Evolutionary conservation across 2,329 filamentous ascomycete species (phyloP).

Genomic region (Nannizzia gypsea): DNA sequence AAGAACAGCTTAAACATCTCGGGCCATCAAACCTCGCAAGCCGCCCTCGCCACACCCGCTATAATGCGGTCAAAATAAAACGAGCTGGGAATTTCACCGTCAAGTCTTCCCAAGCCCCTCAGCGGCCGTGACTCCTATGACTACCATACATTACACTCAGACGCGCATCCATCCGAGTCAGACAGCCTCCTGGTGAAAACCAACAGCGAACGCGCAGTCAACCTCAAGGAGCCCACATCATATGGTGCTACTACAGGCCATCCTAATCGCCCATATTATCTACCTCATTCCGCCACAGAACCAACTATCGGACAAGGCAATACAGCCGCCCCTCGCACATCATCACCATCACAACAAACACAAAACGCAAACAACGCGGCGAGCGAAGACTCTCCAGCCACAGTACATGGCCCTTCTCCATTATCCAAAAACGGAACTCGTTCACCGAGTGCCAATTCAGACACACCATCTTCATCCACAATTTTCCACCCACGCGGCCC

Average conservation of each 20-base stretch:
- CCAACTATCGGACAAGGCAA: neutral
- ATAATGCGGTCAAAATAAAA: slow-evolving; percentile 54
- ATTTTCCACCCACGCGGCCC: slow-evolving; percentile 20
- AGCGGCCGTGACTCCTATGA: slow-evolving; percentile 13
- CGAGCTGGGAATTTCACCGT: slow-evolving; percentile 34
- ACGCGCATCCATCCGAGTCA: slow-evolving; percentile 14
- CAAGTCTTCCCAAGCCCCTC: neutral
- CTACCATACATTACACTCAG: slow-evolving; percentile 20
- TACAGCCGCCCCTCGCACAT: neutral
- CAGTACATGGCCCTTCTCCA: neutral
- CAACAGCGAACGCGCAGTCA: slow-evolving; percentile 13
- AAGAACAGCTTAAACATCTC: slow-evolving; percentile 50
- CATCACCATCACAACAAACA: neutral
- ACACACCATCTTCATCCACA: slow-evolving; percentile 17
- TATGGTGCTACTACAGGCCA: slow-evolving; percentile 39
- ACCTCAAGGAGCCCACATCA: slow-evolving; percentile 35
- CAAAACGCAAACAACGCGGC: neutral
- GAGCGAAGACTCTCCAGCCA: neutral
- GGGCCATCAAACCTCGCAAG: slow-evolving; percentile 53
- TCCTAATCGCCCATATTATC: slow-evolving; percentile 6
- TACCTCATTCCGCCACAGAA: slow-evolving; percentile 2
- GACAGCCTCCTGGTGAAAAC: slow-evolving; percentile 30
- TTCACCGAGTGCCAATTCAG: neutral
- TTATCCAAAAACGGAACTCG: neutral
- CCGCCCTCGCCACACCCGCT: slow-evolving; percentile 49